Evolutionary conservation across 1,284 basidiomycete species (phyloP).

Genomic region (Amylostereum chailletii): DNA sequence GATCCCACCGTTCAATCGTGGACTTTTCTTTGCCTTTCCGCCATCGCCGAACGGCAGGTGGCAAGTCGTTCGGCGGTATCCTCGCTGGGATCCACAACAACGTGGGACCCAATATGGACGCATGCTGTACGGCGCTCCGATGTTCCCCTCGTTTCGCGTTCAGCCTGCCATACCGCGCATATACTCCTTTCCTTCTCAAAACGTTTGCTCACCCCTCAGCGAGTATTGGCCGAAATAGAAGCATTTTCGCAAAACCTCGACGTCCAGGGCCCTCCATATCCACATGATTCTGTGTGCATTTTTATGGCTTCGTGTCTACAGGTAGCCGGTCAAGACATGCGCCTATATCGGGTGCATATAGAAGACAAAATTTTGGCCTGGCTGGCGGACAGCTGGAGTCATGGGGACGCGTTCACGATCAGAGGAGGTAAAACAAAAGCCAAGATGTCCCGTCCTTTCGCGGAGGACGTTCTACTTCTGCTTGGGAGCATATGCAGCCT

Average conservation of each 20-base stretch:
- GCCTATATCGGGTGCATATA: slow-evolving; percentile 71
- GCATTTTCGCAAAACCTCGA: slow-evolving; percentile 71
- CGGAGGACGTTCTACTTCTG: slow-evolving; percentile 56
- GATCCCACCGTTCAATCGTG: slow-evolving; percentile 68
- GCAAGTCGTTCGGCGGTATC: slow-evolving; percentile 24
- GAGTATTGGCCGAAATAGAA: slow-evolving; percentile 64
- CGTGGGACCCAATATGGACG: slow-evolving; percentile 78
- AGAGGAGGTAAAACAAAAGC: slow-evolving; percentile 16
- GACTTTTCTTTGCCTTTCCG: slow-evolving; percentile 73
- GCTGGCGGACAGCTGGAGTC: slow-evolving; percentile 72
- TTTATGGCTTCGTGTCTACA: slow-evolving; percentile 65
- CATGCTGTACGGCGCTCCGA: slow-evolving; percentile 71
- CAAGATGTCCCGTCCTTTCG: slow-evolving; percentile 40
- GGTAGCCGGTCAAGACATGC: slow-evolving; percentile 68
- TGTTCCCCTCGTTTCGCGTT: slow-evolving; percentile 58
- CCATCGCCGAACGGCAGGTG: slow-evolving; percentile 35
- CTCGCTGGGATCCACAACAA: slow-evolving; percentile 14
- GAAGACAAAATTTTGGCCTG: slow-evolving; percentile 81
- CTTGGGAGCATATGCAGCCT: slow-evolving; percentile 56
- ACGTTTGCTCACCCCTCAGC: slow-evolving; percentile 42
- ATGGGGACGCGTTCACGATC: slow-evolving; percentile 25
- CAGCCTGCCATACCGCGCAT: slow-evolving; percentile 73
- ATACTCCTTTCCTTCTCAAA: slow-evolving; percentile 37
- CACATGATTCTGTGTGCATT: slow-evolving; percentile 79
- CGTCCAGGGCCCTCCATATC: slow-evolving; percentile 78